A percentile compares a stretch with the other conserved stretches of the same genome.
Conservation (phyloP, 352 stramenopile genomes). For the Phytophthora tentaculata region DNA sequence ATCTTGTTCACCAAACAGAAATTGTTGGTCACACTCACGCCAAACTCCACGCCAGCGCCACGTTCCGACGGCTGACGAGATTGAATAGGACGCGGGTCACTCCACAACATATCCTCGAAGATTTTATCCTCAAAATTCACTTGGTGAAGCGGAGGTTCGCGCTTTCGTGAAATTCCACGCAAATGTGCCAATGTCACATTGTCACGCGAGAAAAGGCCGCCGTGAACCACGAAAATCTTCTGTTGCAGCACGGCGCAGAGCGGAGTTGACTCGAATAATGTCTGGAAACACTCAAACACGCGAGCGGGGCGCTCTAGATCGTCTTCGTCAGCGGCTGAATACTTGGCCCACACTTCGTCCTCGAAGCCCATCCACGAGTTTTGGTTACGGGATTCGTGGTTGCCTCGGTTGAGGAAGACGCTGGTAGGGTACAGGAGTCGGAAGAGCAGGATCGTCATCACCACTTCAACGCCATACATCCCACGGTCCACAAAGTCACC, state of each 20-base stretch:
- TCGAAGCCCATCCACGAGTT: slow-evolving; percentile 95
- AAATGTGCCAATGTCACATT: slow-evolving; percentile 93
- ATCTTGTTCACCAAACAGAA: slow-evolving; percentile 95
- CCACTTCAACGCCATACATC: slow-evolving; percentile 86
- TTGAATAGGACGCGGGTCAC: slow-evolving; percentile 85
- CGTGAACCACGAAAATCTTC: slow-evolving; percentile 95
- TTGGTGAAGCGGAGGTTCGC: slow-evolving; percentile 91
- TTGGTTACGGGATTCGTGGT: slow-evolving; percentile 95
- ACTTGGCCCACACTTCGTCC: slow-evolving; percentile 88
- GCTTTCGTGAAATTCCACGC: slow-evolving; percentile 90
- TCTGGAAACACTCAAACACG: slow-evolving; percentile 77
- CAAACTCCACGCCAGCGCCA: slow-evolving; percentile 93
- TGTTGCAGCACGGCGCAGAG: slow-evolving; percentile 91
- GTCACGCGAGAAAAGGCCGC: slow-evolving; percentile 92
- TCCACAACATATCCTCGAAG: slow-evolving; percentile 95
- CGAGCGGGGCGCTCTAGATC: slow-evolving; percentile 50
- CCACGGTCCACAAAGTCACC: slow-evolving; percentile 97
- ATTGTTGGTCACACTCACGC: slow-evolving; percentile 93
- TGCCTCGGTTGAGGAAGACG: slow-evolving; percentile 94
- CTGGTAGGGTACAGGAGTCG: slow-evolving; percentile 82
- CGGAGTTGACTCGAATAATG: slow-evolving; percentile 88
- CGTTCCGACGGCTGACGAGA: slow-evolving; percentile 82
- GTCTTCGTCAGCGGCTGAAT: slow-evolving; percentile 68
- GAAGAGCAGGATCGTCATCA: slow-evolving; percentile 82
- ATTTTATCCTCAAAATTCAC: slow-evolving; percentile 92